These are phyloP conservation scores for Ceratobasidium sp. DNA, from an alignment of 1,284 basidiomycete genomes.

Conservation along the genomic window DNA sequence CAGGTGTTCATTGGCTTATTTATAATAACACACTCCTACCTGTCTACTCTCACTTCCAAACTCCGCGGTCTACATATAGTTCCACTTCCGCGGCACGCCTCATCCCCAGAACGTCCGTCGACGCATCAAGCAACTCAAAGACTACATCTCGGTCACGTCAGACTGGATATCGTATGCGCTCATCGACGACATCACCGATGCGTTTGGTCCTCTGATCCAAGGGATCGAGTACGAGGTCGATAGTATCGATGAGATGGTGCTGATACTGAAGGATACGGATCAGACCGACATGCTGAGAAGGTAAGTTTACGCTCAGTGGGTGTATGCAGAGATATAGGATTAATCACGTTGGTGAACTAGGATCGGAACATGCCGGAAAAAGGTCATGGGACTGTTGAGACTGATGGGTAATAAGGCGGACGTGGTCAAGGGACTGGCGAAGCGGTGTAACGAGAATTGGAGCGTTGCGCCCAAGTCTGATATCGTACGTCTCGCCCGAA, in stretches of 20 bases:
- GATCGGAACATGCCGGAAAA: conserved; percentile 98
- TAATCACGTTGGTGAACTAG: conserved; percentile 60
- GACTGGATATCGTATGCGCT: conserved; percentile 99
- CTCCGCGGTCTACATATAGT: too few relatives aligned
- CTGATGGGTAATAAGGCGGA: conserved; percentile 99
- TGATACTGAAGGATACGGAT: conserved; percentile 91
- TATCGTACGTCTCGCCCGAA: conserved; percentile 72
- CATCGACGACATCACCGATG: conserved; percentile 99
- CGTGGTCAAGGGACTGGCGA: conserved; percentile 98
- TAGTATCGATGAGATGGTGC: conserved; percentile 96
- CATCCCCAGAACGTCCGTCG: conserved; percentile 55
- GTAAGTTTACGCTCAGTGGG: conserved; percentile 54
- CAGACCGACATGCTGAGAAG: conserved; percentile 83
- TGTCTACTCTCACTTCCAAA: too few relatives aligned
- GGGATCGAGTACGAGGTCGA: conserved; percentile 99
- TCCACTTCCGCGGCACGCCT: too few relatives aligned
- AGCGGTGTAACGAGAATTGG: conserved; percentile 99
- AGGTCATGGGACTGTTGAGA: conserved; percentile 96
- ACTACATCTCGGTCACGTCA: conserved; percentile 98
- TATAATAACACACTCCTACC: too few relatives aligned
- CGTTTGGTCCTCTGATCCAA: conserved; percentile 98
- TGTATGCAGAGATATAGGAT: conserved; percentile 12
- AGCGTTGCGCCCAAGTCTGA: conserved; percentile 97
- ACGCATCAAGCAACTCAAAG: conserved; percentile 55
- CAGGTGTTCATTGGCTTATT: too few relatives aligned